phyloP scores from a whole-genome alignment of 495 filamentous ascomycete genomes.

The Chaetomidium leptoderma region DNA sequence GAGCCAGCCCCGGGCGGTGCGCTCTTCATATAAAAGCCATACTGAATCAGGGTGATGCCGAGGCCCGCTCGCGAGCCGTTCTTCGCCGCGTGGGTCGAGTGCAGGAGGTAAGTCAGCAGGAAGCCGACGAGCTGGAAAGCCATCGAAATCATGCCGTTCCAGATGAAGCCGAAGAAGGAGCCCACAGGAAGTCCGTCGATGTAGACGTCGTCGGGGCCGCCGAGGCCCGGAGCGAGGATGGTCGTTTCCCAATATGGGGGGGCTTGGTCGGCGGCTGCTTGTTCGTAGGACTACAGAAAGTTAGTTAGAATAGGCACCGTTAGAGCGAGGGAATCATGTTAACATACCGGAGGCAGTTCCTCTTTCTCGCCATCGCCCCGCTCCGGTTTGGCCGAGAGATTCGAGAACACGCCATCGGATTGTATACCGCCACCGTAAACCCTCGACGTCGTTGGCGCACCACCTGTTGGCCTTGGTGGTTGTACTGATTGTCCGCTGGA shows the following conservation, averaged over 20 bases:
- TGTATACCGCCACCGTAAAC: slow-evolving; percentile 64
- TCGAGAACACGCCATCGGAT: slow-evolving; percentile 93
- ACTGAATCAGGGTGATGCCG: slow-evolving; percentile 93
- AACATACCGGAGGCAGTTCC: slow-evolving; percentile 85
- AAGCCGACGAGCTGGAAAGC: slow-evolving; percentile 98
- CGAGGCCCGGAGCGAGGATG: slow-evolving; percentile 82
- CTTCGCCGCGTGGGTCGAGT: slow-evolving; percentile 96
- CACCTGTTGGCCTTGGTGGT: slow-evolving; percentile 3
- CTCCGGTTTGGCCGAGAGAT: slow-evolving; percentile 87
- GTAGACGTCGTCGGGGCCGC: slow-evolving; percentile 85
- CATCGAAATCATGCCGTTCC: slow-evolving; percentile 98
- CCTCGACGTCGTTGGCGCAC: slow-evolving; percentile 23
- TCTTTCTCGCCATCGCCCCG: slow-evolving; percentile 74
- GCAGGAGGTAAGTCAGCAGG: slow-evolving; percentile 93
- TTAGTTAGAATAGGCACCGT: slow-evolving; percentile 26
- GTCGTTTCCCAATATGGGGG: slow-evolving; percentile 99
- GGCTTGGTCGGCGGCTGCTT: slow-evolving; percentile 93
- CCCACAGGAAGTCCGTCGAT: slow-evolving; percentile 95
- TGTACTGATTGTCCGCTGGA: slow-evolving; percentile 25
- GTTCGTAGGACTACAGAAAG: slow-evolving; percentile 83
- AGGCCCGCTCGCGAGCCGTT: slow-evolving; percentile 92
- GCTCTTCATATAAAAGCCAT: slow-evolving; percentile 86
- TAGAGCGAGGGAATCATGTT: background rate
- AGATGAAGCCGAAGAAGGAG: slow-evolving; percentile 90
- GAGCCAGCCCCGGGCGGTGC: slow-evolving; percentile 26